phyloP scores from a whole-genome alignment of 768 basidiomycete species.

The Russula brevipes region DNA sequence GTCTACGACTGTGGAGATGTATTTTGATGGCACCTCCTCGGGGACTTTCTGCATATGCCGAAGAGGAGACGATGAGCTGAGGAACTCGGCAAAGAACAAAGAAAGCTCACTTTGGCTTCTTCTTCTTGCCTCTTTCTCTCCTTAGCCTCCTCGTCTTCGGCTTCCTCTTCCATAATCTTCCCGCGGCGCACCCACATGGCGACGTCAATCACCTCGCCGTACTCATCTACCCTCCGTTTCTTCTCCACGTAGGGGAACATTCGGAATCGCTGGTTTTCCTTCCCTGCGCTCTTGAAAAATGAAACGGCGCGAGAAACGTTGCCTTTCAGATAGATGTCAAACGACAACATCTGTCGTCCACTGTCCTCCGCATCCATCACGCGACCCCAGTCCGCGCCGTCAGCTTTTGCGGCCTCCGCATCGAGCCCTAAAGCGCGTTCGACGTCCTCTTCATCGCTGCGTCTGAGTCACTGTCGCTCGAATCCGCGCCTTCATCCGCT shows the following conservation, averaged over 20 bases:
- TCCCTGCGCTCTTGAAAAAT: slow-evolving; percentile 77
- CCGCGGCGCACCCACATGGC: slow-evolving; percentile 94
- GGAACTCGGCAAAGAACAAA: background rate
- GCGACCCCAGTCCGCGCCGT: slow-evolving; percentile 56
- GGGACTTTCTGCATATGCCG: slow-evolving; percentile 53
- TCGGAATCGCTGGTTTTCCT: slow-evolving; percentile 74
- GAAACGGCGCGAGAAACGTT: slow-evolving; percentile 81
- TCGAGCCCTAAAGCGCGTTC: slow-evolving; percentile 48
- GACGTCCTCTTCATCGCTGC: slow-evolving; percentile 62
- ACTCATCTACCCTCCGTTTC: slow-evolving; percentile 87
- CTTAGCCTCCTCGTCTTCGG: slow-evolving; percentile 74
- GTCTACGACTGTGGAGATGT: slow-evolving; percentile 65
- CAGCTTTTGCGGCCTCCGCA: slow-evolving; percentile 33
- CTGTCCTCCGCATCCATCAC: slow-evolving; percentile 69
- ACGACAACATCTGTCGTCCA: slow-evolving; percentile 70
- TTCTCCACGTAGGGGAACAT: slow-evolving; percentile 98
- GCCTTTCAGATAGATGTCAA: slow-evolving; percentile 97
- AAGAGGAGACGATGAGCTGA: slow-evolving; percentile 9
- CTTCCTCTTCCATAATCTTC: slow-evolving; percentile 85
- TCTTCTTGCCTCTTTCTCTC: slow-evolving; percentile 75
- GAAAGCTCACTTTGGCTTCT: slow-evolving; percentile 62
- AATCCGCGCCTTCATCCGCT: slow-evolving; percentile 85
- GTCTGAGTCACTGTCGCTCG: slow-evolving; percentile 68
- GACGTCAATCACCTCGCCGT: slow-evolving; percentile 92
- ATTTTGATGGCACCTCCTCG: slow-evolving; percentile 89